Conservation (phyloP, 1,284 basidiomycete species). For the Xanthoconium separans region DNA sequence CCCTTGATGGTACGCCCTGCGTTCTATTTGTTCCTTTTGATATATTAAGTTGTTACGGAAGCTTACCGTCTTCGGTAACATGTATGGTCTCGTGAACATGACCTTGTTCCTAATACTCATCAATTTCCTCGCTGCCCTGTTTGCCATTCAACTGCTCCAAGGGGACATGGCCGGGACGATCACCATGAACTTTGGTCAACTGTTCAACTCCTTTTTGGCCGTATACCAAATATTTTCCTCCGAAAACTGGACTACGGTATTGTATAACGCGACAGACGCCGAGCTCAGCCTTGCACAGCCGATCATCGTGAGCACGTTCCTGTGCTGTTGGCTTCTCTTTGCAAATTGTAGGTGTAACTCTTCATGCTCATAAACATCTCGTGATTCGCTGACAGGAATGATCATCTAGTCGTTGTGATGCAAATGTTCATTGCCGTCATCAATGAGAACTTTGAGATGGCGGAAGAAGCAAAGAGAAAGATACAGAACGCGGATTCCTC, state of each 20-base stretch:
- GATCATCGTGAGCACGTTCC: conserved; percentile 73
- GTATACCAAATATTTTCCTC: conserved; percentile 94
- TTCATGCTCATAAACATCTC: neutral
- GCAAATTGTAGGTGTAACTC: conserved; percentile 74
- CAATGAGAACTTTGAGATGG: conserved; percentile 95
- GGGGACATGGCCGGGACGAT: conserved; percentile 67
- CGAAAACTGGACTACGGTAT: conserved; percentile 89
- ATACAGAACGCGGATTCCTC: conserved; percentile 77
- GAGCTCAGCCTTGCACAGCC: conserved; percentile 73
- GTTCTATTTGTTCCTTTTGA: neutral
- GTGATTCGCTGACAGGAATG: conserved; percentile 2
- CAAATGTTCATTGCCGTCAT: conserved; percentile 99
- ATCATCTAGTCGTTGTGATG: conserved; percentile 79
- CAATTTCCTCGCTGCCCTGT: conserved; percentile 85
- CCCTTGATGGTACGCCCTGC: conserved; percentile 61
- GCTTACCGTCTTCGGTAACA: conserved; percentile 89
- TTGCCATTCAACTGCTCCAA: conserved; percentile 74
- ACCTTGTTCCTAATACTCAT: conserved; percentile 88
- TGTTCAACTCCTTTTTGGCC: conserved; percentile 87
- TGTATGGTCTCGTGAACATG: conserved; percentile 93
- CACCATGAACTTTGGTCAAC: conserved; percentile 83
- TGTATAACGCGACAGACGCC: conserved; percentile 71
- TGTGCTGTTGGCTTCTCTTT: conserved; percentile 89
- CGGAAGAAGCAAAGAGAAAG: conserved; percentile 87
- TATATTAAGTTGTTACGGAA: conserved; percentile 31